These are phyloP conservation scores for Viridothelium virens DNA, from an alignment of 495 filamentous ascomycete species.

Conservation along the genomic window DNA sequence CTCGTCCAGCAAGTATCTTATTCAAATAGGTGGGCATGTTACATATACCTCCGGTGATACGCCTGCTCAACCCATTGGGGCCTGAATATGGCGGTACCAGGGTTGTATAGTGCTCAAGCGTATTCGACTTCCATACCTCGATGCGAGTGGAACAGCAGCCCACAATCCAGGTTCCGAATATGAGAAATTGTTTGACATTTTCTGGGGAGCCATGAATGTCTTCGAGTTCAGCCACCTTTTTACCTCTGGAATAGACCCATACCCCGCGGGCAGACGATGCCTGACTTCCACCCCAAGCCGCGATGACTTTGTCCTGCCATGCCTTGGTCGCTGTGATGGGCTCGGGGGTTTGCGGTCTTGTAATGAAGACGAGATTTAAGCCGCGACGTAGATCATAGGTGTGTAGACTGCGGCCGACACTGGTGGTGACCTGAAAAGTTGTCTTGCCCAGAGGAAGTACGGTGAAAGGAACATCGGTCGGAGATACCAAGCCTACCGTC, in stretches of 20 bases:
- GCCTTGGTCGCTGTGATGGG: conserved; percentile 77
- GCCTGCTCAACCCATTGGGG: conserved; percentile 33
- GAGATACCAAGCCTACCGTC: conserved; percentile 89
- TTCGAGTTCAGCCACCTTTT: conserved; percentile 67
- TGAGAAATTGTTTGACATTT: conserved; percentile 66
- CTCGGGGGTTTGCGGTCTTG: conserved; percentile 76
- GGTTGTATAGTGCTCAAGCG: conserved; percentile 82
- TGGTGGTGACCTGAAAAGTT: conserved; percentile 95
- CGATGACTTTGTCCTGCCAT: conserved; percentile 80
- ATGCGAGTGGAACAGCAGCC: conserved; percentile 67
- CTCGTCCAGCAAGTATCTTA: conserved; percentile 82
- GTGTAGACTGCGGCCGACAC: conserved; percentile 78
- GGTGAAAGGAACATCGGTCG: conserved; percentile 81
- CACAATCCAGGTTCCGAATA: conserved; percentile 89
- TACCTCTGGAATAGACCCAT: conserved; percentile 95
- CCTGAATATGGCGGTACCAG: conserved; percentile 39
- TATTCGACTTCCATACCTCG: conserved; percentile 82
- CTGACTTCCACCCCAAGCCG: conserved; percentile 66
- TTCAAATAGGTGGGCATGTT: conserved; percentile 92
- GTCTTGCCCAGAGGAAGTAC: conserved; percentile 81
- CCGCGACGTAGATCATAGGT: conserved; percentile 89
- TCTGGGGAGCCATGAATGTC: conserved; percentile 51
- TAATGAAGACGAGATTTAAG: conserved; percentile 85
- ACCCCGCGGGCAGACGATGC: conserved; percentile 52
- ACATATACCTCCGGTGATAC: conserved; percentile 63